Evolutionary conservation across 2,329 filamentous ascomycete species (phyloP).

Genomic region (Diaporthe amygdali): DNA sequence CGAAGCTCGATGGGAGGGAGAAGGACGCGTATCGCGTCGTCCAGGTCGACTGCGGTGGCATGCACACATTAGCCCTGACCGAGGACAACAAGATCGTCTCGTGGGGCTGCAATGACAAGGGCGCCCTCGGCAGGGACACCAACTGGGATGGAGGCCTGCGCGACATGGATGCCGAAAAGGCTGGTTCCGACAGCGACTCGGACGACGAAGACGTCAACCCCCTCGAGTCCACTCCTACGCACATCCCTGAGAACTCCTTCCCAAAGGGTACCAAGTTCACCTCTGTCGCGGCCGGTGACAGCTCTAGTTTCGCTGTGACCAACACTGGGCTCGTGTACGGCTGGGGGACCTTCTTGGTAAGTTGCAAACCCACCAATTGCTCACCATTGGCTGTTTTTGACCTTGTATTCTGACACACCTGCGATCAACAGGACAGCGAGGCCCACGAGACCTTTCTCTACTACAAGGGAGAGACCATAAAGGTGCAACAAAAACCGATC

Average conservation of each 20-base stretch:
- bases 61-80: constrained; percentile 71
- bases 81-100: constrained; percentile 70
- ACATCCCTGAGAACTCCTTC: constrained; percentile 56
- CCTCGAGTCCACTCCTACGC: constrained; percentile 61
- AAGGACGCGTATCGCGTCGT: constrained; percentile 46
- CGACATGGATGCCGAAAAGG: constrained; percentile 40
- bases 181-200: constrained; percentile 65
- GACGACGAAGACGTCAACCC: constrained; percentile 63
- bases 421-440: constrained; percentile 28
- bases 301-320: constrained; percentile 66
- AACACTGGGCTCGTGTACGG: constrained; percentile 67
- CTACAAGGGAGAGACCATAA: constrained; percentile 27
- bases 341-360: constrained; percentile 69
- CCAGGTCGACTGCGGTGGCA: constrained; percentile 67
- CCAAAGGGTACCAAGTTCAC: constrained; percentile 61
- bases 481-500: constrained; percentile 39
- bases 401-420: constrained; percentile 14
- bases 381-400: constrained; percentile 15
- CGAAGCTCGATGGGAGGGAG: constrained; percentile 26
- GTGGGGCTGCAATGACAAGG: constrained; percentile 75
- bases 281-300: constrained; percentile 64
- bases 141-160: constrained; percentile 58
- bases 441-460: constrained; percentile 27
- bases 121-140: constrained; percentile 68
- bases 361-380: constrained; percentile 25